Evolutionary conservation across 2,329 filamentous ascomycete genomes (phyloP), one percentile per base, ranked within the genome.

Genomic region (Exophiala aquamarina): DNA sequence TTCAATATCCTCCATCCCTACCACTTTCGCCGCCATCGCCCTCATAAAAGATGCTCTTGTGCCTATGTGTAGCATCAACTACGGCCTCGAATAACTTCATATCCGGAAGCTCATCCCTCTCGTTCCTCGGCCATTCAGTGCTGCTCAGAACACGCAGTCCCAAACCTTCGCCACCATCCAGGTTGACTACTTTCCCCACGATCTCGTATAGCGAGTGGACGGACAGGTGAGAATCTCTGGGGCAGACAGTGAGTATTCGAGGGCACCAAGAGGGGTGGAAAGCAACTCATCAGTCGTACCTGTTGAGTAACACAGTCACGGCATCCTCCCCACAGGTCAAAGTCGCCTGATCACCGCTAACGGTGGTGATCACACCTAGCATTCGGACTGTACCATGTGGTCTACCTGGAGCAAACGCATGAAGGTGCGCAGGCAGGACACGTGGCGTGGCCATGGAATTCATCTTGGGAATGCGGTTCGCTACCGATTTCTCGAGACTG

Each of bases 21-120:
- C 38, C 44, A 26, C 52, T 43, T 34, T 36, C 39, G 10, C 48
- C 53, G 11, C 44, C 47, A 21, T 55, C 56, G n/a, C 40, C 32
- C 10, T 49, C 74, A 62, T 87, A 90, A 65, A 96, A 96, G 41
- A 97, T 85, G 52, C 82, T 75, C 62, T 86, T 87, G 64, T 89
- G 82, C 40, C 83, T 79, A 69, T 96, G 91, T 26, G 89, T 93
- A 28, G 83, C 84, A 48, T 96, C 87, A 13, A 95, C 91, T 3
- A 96, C 86, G 0, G 85, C 81, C 47, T 88, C 83, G 50, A 83
- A 86, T 26, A 89, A 78, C 43, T 76, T 77, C 67, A 87, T 88
- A 70, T 96, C 90, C 92, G 56, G 50, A 17, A 51, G 32, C 39
- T 55, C 40, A 14, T 57, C 55, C 4, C 56, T 44, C 14, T 49